Conservation (phyloP, 495 filamentous ascomycete genomes). For the Lepidopterella palustris region DNA sequence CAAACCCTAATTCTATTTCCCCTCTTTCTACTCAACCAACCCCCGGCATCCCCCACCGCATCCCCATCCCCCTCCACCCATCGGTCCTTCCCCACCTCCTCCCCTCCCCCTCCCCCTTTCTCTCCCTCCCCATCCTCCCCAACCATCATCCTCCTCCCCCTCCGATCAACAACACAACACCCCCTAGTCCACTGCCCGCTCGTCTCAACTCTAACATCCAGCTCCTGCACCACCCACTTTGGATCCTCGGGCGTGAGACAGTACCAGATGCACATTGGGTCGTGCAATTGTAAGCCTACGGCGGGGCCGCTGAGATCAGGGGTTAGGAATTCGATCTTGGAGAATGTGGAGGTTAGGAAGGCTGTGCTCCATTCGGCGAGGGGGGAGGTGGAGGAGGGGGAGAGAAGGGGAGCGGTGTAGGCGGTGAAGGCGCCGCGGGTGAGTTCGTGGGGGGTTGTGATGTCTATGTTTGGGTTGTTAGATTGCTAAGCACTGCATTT, state of each 20-base stretch:
- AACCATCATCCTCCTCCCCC: constrained; percentile 49
- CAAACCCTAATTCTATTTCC: constrained; percentile 76
- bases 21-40: constrained; percentile 61
- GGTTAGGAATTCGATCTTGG: constrained; percentile 59
- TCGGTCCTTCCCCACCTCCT: constrained; percentile 42
- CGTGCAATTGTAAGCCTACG: constrained; percentile 68
- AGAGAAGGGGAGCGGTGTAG: constrained; percentile 45
- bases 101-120: constrained; percentile 54
- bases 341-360: constrained; percentile 71
- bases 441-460: constrained; percentile 71
- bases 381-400: constrained; percentile 51
- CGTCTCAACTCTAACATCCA: constrained; percentile 83
- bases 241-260: constrained; percentile 41
- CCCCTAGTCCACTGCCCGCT: constrained; percentile 90
- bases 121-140: constrained; percentile 45
- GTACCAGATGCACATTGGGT: constrained; percentile 76
- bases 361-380: constrained; percentile 74
- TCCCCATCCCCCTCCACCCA: constrained; percentile 50
- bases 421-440: constrained; percentile 52
- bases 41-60: constrained; percentile 56
- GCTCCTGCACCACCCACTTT: constrained; percentile 27
- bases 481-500: not conserved
- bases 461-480: constrained; percentile 39
- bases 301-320: constrained; percentile 47
- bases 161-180: constrained; percentile 76